These are phyloP conservation scores for Lodderomyces margitis DNA, from an alignment of 1,139 yeast species.

Conservation along the genomic window DNA sequence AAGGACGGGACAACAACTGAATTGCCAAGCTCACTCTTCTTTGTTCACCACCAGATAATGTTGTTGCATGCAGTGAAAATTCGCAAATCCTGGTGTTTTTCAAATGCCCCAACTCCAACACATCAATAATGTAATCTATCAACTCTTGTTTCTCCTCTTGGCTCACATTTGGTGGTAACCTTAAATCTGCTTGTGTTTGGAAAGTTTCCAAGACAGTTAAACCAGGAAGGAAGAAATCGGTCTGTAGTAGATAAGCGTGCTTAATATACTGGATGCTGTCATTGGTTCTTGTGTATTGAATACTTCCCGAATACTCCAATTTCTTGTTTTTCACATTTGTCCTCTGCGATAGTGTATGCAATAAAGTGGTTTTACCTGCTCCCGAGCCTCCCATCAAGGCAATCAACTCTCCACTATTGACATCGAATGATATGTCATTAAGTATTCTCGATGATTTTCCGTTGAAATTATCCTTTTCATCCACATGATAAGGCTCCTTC, in stretches of 20 bases:
- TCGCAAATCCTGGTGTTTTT: constrained; percentile 56
- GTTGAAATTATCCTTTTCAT: constrained; percentile 5
- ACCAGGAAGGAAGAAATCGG: constrained; percentile 70
- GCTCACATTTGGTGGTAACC: constrained; percentile 46
- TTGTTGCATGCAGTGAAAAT: constrained; percentile 41
- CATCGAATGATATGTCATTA: constrained; percentile 51
- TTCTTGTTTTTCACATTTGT: constrained; percentile 36
- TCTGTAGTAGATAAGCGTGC: constrained; percentile 74
- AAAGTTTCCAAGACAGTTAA: constrained; percentile 72
- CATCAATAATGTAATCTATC: constrained; percentile 58
- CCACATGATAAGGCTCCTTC: not conserved
- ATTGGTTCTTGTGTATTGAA: constrained; percentile 18
- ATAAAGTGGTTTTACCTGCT: constrained; percentile 79
- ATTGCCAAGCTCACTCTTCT: constrained; percentile 76
- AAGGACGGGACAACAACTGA: constrained; percentile 74
- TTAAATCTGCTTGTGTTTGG: constrained; percentile 65
- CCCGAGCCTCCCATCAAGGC: constrained; percentile 88
- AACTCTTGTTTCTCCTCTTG: constrained; percentile 41
- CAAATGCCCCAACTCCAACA: constrained; percentile 62
- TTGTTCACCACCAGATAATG: constrained; percentile 81
- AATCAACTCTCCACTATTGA: constrained; percentile 52
- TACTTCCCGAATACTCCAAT: constrained; percentile 31
- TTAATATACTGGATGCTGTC: constrained; percentile 23
- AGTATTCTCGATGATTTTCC: constrained; percentile 22
- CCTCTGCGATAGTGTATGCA: constrained; percentile 69